These are phyloP conservation scores for Cyberlindnera bimundalis DNA, from an alignment of 805 yeast species.

Conservation along the genomic window DNA sequence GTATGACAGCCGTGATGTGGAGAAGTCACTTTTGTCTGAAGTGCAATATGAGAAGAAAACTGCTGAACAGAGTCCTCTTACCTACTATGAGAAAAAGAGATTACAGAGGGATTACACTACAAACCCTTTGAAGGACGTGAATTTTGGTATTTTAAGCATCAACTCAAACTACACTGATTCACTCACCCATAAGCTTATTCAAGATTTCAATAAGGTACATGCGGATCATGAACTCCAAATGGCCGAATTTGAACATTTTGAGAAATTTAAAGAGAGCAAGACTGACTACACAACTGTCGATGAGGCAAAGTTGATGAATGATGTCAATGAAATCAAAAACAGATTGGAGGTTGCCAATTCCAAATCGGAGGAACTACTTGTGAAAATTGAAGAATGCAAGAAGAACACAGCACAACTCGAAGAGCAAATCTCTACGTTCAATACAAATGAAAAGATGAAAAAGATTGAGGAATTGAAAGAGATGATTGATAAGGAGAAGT, in stretches of 20 bases:
- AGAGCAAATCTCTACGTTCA: slow-evolving; percentile 27
- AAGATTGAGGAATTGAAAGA: slow-evolving; percentile 43
- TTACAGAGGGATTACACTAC: slow-evolving; percentile 63
- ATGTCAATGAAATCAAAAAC: slow-evolving; percentile 39
- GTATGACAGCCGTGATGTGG: slow-evolving; percentile 73
- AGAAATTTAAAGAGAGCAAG: slow-evolving; percentile 39
- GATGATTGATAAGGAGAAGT: slow-evolving; percentile 40
- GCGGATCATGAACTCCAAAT: slow-evolving; percentile 40
- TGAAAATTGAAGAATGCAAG: slow-evolving; percentile 26
- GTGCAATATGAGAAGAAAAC: slow-evolving; percentile 51
- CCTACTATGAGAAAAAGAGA: slow-evolving; percentile 57
- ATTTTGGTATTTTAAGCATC: slow-evolving; percentile 48
- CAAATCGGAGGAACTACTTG: slow-evolving; percentile 29
- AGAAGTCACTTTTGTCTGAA: slow-evolving; percentile 69
- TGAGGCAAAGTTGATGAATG: slow-evolving; percentile 42
- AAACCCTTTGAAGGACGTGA: slow-evolving; percentile 60
- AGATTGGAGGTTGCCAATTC: slow-evolving; percentile 31
- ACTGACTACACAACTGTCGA: slow-evolving; percentile 41
- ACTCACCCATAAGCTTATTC: slow-evolving; percentile 61
- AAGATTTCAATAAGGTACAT: slow-evolving; percentile 49
- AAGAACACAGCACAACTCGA: slow-evolving; percentile 28
- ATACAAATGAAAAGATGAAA: slow-evolving; percentile 25
- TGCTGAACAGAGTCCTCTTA: slow-evolving; percentile 38
- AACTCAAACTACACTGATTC: slow-evolving; percentile 37
- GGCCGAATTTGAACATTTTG: slow-evolving; percentile 45